Conservation (phyloP, 139 green algal genomes). For the Coelastrella sp. region DNA sequence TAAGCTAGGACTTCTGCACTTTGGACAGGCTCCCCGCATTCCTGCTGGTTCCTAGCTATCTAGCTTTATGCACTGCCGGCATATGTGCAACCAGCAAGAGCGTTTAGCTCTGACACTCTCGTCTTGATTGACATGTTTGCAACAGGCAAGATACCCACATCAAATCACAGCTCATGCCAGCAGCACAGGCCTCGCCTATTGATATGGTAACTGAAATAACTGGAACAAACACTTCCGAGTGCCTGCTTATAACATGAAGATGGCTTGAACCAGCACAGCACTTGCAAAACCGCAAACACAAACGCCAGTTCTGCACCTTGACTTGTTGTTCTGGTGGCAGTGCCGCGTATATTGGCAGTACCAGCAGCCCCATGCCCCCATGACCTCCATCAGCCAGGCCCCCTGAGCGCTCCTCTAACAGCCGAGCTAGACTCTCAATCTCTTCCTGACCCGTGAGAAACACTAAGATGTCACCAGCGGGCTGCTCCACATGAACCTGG, state of each 20-base stretch:
- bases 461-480: constrained; percentile 87
- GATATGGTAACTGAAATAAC: too few relatives aligned
- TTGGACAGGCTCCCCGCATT: too few relatives aligned
- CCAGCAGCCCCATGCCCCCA: constrained; percentile 53
- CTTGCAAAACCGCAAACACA: neutral
- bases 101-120: too few relatives aligned
- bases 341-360: constrained; percentile 87
- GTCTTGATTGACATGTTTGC: too few relatives aligned
- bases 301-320: constrained; percentile 49
- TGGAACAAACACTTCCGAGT: neutral
- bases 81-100: too few relatives aligned
- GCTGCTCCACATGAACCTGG: constrained; percentile 60
- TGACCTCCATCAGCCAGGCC: neutral
- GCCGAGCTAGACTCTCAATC: constrained; percentile 83
- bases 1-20: too few relatives aligned
- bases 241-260: neutral
- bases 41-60: too few relatives aligned
- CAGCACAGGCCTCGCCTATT: constrained; percentile 47
- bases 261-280: neutral
- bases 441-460: constrained; percentile 94
- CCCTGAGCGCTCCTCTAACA: constrained; percentile 68
- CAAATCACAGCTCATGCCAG: constrained; percentile 83
- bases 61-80: too few relatives aligned
- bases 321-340: constrained; percentile 88
- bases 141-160: too few relatives aligned